A percentile compares a stretch with the other conserved stretches of the same genome.
Conservation (phyloP, 225 moss, liverwort and hornwort genomes). For the Antitrichia curtipendula region DNA sequence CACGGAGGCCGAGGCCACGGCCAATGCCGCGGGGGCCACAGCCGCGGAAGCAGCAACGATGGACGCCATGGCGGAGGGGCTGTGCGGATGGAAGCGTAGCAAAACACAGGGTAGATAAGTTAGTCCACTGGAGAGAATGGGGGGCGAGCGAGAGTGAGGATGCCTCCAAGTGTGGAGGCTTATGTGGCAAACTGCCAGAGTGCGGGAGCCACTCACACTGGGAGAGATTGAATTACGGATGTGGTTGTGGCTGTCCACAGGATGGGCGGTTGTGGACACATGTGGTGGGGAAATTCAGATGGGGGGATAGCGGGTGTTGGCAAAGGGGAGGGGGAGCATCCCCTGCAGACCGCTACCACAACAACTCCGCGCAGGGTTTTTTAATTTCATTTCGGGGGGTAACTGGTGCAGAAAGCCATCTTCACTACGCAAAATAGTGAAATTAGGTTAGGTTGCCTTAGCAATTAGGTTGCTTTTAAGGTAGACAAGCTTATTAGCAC, state of each 20-base stretch:
- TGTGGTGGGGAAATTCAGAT: neutral
- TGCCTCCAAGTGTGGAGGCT: neutral
- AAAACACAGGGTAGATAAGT: neutral
- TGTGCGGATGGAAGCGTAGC: neutral
- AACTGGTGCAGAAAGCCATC: too few relatives aligned
- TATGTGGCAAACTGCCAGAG: neutral
- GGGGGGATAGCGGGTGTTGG: neutral
- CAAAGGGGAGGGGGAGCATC: neutral
- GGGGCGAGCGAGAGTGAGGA: neutral
- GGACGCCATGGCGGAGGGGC: constrained; percentile 3
- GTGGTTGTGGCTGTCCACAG: neutral
- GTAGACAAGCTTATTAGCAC: too few relatives aligned
- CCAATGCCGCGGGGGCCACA: constrained; percentile 27
- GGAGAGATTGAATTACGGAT: neutral
- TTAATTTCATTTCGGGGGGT: too few relatives aligned
- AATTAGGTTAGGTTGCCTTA: too few relatives aligned
- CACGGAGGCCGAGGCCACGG: neutral
- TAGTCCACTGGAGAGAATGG: neutral
- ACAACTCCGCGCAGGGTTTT: too few relatives aligned
- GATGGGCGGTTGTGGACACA: neutral
- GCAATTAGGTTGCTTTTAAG: too few relatives aligned
- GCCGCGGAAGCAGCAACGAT: constrained; percentile 8
- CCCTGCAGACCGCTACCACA: neutral
- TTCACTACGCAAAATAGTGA: too few relatives aligned
- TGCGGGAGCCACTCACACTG: neutral